A percentile compares a stretch with the other conserved stretches of the same genome.
phyloP scores from a whole-genome alignment of 768 basidiomycete species.

The Chalciporus sphaerocephalus region DNA sequence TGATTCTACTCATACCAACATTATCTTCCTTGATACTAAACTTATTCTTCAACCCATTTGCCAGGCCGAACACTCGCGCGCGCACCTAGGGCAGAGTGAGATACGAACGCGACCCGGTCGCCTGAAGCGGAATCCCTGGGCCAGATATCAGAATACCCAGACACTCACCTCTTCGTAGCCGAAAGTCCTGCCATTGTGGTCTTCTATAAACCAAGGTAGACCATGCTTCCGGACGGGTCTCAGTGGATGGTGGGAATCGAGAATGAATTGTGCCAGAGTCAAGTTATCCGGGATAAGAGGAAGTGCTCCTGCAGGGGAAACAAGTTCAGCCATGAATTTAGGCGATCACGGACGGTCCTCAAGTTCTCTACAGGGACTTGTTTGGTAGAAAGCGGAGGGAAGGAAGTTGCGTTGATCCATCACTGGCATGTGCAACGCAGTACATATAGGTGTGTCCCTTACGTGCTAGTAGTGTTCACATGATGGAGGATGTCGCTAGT shows the following conservation, averaged over 20 bases:
- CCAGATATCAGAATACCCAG: background rate
- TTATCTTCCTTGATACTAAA: conserved; percentile 36
- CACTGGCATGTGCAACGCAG: background rate
- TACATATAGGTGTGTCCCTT: background rate
- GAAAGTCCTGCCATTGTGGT: conserved; percentile 34
- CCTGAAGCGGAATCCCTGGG: background rate
- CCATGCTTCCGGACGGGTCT: conserved; percentile 23
- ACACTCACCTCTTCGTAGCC: conserved; percentile 35
- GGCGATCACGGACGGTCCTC: background rate
- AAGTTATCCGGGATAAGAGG: conserved; percentile 38
- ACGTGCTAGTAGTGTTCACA: background rate
- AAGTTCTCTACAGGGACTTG: background rate
- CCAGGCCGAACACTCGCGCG: conserved; percentile 34
- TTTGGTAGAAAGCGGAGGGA: background rate
- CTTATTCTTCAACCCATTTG: conserved; percentile 34
- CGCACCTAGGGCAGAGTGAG: conserved; percentile 28
- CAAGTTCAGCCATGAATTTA: conserved; percentile 25
- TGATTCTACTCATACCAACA: conserved; percentile 31
- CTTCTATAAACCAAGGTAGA: conserved; percentile 41
- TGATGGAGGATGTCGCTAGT: background rate
- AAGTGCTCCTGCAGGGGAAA: conserved; percentile 26
- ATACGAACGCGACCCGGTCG: background rate
- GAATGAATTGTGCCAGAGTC: conserved; percentile 36
- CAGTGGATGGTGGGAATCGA: conserved; percentile 33
- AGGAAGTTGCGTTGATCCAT: background rate